Conservation (phyloP, 441 rosid genomes). For the Pelargonium fulgidum region DNA sequence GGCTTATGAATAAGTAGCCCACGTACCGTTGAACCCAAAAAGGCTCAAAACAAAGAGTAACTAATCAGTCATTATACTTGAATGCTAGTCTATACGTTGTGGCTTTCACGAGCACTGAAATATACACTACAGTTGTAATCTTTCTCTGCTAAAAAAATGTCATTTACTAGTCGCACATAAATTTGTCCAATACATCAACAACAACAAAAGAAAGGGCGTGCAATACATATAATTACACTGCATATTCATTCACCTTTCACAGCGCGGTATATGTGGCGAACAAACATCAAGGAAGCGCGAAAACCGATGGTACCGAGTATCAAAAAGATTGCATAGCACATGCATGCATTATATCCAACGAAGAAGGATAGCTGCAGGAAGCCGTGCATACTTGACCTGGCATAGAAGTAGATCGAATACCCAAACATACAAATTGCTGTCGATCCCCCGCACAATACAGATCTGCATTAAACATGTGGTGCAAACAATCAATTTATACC, state of each 20-base stretch:
- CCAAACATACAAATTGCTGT: constrained; percentile 61
- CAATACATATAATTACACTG: neutral
- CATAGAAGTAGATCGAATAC: constrained; percentile 54
- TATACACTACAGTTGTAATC: no score
- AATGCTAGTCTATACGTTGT: no score
- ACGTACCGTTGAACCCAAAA: no score
- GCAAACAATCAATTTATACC: constrained; percentile 4
- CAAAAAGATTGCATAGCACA: constrained; percentile 74
- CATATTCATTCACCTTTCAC: constrained; percentile 56
- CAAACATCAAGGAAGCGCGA: constrained; percentile 50
- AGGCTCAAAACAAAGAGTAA: no score
- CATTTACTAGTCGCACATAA: no score
- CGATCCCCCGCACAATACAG: constrained; percentile 58
- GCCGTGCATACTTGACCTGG: constrained; percentile 60
- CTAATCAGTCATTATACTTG: no score
- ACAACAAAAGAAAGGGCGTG: no score
- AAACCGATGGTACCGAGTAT: constrained; percentile 61
- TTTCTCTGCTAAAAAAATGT: no score
- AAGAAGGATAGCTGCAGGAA: constrained; percentile 63
- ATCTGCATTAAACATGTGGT: constrained; percentile 40
- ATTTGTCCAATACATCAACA: no score
- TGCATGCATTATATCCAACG: constrained; percentile 58
- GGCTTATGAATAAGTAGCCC: no score
- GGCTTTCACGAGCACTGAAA: no score
- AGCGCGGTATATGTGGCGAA: constrained; percentile 49